Percentiles rank a stretch among this genome's conserved stretches.
These are phyloP conservation scores for Lactarius deliciosus DNA, from an alignment of 768 basidiomycete species.

Conservation along the genomic window DNA sequence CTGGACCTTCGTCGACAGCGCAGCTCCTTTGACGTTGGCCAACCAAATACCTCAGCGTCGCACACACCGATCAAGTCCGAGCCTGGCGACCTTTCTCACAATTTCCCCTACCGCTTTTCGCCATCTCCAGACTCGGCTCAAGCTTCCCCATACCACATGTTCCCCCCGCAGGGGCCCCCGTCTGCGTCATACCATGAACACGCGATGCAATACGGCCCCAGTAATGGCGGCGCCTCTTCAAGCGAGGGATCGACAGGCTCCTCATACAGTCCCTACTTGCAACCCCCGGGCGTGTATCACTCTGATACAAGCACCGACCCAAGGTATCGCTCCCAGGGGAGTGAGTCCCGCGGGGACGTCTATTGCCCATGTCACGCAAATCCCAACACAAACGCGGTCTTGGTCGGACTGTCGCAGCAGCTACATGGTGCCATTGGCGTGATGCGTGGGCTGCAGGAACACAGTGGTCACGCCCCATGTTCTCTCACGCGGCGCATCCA, in stretches of 20 bases:
- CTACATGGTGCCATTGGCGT: conserved; percentile 23
- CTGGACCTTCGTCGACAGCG: conserved; percentile 34
- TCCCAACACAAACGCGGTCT: conserved; percentile 23
- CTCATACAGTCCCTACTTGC: conserved; percentile 31
- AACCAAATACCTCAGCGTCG: conserved; percentile 33
- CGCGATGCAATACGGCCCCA: conserved; percentile 16
- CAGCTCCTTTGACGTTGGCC: conserved; percentile 31
- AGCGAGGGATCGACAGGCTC: conserved; percentile 28
- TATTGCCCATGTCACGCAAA: conserved; percentile 29
- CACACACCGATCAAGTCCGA: conserved; percentile 55
- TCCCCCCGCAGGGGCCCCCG: conserved; percentile 19
- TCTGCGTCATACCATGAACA: conserved; percentile 23
- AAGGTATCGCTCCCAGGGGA: conserved; percentile 23
- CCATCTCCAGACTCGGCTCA: conserved; percentile 30
- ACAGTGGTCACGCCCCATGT: conserved; percentile 22
- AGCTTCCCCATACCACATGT: conserved; percentile 31
- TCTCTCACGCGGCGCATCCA: conserved; percentile 27
- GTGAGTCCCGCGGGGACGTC: conserved; percentile 20
- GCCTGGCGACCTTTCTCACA: conserved; percentile 26
- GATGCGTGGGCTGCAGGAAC: conserved; percentile 29
- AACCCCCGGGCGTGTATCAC: conserved; percentile 19
- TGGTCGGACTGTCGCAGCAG: conserved; percentile 28
- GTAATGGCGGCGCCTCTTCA: conserved; percentile 20
- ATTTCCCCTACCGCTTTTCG: conserved; percentile 32
- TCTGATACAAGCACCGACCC: conserved; percentile 25